phyloP scores from a whole-genome alignment of 371 early-diverging fungal genomes.

The Mucor lusitanicus region DNA sequence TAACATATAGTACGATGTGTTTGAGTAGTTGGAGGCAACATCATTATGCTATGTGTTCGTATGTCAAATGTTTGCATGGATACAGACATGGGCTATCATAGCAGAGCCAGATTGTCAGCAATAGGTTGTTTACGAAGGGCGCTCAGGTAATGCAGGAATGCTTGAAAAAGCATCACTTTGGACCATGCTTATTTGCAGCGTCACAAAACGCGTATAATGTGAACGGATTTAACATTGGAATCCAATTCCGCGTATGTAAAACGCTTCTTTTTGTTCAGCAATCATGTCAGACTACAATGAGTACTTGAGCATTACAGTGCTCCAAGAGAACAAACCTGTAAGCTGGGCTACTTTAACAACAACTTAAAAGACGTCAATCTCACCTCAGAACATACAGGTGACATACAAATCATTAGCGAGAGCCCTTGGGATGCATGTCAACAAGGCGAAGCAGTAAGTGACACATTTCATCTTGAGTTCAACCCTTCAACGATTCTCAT shows the following conservation, averaged over 20 bases:
- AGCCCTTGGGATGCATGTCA: slow-evolving; percentile 15
- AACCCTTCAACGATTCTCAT: background rate
- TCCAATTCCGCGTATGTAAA: slow-evolving; percentile 1
- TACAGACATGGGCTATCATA: too few species aligned
- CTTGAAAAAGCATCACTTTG: background rate
- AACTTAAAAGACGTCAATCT: background rate
- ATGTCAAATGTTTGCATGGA: too few species aligned
- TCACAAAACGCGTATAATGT: background rate
- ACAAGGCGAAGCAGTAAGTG: slow-evolving; percentile 28
- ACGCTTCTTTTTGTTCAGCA: background rate
- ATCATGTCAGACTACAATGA: slow-evolving; percentile 16
- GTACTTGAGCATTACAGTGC: slow-evolving; percentile 9
- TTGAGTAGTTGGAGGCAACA: too few species aligned
- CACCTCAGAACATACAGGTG: slow-evolving; percentile 3
- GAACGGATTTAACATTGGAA: background rate
- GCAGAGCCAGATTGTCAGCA: too few species aligned
- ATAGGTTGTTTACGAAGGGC: too few species aligned
- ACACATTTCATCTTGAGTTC: background rate
- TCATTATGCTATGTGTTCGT: too few species aligned
- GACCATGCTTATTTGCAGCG: background rate
- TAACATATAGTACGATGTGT: too few species aligned
- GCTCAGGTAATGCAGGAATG: too few species aligned
- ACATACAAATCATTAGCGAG: slow-evolving; percentile 23
- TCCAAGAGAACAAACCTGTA: slow-evolving; percentile 28
- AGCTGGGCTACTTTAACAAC: background rate